These are phyloP conservation scores for Atkinsonella texensis DNA, from an alignment of 2,329 filamentous ascomycete genomes.

Conservation along the genomic window DNA sequence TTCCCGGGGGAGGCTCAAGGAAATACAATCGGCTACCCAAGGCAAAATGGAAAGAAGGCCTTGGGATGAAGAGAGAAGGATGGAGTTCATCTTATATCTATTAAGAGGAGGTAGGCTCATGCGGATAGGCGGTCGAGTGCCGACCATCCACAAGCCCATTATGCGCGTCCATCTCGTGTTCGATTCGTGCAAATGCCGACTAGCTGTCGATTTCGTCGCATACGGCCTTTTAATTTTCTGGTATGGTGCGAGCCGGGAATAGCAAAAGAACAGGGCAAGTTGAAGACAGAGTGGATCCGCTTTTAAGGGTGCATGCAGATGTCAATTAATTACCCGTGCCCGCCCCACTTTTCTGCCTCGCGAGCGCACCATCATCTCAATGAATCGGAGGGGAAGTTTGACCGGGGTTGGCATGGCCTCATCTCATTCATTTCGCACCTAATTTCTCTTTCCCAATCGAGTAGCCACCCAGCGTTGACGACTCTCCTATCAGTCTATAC, in stretches of 20 bases:
- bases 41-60: background rate
- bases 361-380: no score
- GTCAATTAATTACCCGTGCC: no score
- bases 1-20: background rate
- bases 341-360: no score
- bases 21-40: background rate
- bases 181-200: background rate
- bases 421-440: no score
- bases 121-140: background rate
- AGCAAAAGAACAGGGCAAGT: background rate
- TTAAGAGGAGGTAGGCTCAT: background rate
- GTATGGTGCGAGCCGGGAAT: background rate
- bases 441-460: no score
- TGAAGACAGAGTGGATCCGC: background rate
- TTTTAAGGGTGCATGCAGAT: background rate
- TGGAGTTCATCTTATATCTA: constrained; percentile 6
- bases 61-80: background rate
- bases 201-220: background rate
- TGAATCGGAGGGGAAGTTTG: background rate
- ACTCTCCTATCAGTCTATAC: no score
- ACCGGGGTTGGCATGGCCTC: no score
- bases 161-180: background rate
- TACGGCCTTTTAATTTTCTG: background rate
- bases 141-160: constrained; percentile 1
- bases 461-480: no score